These are phyloP conservation scores for Yarrowia divulgata DNA, from an alignment of 805 yeast genomes.

Conservation along the genomic window DNA sequence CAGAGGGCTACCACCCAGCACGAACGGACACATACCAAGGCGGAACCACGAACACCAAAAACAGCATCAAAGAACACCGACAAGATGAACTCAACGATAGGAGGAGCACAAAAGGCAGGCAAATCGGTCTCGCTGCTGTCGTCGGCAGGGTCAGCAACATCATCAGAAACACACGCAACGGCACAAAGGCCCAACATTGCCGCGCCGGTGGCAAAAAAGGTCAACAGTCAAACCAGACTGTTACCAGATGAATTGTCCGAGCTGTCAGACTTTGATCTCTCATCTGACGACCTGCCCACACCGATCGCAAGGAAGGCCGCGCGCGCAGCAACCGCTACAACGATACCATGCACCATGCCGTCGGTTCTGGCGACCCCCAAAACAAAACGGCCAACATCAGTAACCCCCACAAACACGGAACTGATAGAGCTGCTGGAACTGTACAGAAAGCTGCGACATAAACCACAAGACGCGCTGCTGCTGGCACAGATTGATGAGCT, in stretches of 20 bases:
- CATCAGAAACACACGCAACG: conserved; percentile 1
- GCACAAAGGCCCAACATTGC: conserved; percentile 13
- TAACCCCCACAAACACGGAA: not conserved
- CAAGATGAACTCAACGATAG: not conserved
- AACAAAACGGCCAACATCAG: not conserved
- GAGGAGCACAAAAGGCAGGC: not conserved
- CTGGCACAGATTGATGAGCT: conserved; percentile 27
- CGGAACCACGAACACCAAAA: not conserved
- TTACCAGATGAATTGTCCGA: conserved; percentile 5
- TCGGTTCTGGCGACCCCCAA: conserved; percentile 10
- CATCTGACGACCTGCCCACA: conserved; percentile 15
- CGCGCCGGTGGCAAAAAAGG: not conserved
- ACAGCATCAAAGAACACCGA: not conserved
- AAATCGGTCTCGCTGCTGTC: not conserved
- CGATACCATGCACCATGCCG: conserved; percentile 25
- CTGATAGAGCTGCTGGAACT: conserved; percentile 8
- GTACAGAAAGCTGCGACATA: conserved; percentile 15
- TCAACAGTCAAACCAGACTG: not conserved
- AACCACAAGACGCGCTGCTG: not conserved
- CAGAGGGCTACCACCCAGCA: not conserved
- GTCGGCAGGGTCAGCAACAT: not conserved
- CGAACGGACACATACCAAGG: not conserved
- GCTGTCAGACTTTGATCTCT: conserved; percentile 15
- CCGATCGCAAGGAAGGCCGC: not conserved
- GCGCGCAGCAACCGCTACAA: not conserved